phyloP scores from a whole-genome alignment of 225 moss, liverwort and hornwort species.

The Physcomitrium patens region DNA sequence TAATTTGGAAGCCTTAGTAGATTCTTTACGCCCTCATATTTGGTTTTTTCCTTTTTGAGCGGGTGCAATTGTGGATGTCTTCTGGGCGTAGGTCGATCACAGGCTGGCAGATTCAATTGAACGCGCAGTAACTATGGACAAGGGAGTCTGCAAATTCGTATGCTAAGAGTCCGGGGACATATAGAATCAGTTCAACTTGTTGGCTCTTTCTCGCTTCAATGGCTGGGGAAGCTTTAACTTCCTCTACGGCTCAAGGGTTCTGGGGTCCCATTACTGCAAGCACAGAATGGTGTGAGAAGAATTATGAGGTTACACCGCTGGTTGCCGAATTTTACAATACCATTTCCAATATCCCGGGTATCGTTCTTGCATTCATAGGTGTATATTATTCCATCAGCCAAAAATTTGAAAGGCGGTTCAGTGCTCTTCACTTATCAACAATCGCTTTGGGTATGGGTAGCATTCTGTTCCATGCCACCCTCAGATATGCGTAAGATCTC shows the following conservation, averaged over 20 bases:
- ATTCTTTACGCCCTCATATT: too few species aligned
- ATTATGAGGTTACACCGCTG: constrained; percentile 75
- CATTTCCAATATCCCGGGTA: constrained; percentile 79
- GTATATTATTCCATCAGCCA: constrained; percentile 78
- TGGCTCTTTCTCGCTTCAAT: constrained; percentile 34
- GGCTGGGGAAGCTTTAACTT: constrained; percentile 41
- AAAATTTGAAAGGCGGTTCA: constrained; percentile 90
- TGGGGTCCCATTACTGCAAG: constrained; percentile 97
- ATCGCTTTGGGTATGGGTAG: constrained; percentile 91
- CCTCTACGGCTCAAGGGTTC: constrained; percentile 49
- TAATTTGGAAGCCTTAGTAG: too few species aligned
- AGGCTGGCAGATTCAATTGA: too few species aligned
- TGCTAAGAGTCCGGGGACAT: too few species aligned
- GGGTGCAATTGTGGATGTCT: too few species aligned
- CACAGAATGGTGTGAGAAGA: constrained; percentile 92
- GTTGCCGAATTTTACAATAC: constrained; percentile 97
- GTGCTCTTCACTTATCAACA: constrained; percentile 87
- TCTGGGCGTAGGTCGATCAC: too few species aligned
- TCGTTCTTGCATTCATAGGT: constrained; percentile 83
- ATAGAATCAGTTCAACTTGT: constrained; percentile 4
- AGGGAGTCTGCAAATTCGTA: too few species aligned
- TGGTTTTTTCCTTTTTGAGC: too few species aligned
- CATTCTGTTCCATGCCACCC: constrained; percentile 91
- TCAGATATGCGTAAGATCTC: constrained; percentile 79
- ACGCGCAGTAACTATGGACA: too few species aligned